Evolutionary conservation across 2,329 filamentous ascomycete genomes (phyloP).

Genomic region (Colletotrichum tropicicola): DNA sequence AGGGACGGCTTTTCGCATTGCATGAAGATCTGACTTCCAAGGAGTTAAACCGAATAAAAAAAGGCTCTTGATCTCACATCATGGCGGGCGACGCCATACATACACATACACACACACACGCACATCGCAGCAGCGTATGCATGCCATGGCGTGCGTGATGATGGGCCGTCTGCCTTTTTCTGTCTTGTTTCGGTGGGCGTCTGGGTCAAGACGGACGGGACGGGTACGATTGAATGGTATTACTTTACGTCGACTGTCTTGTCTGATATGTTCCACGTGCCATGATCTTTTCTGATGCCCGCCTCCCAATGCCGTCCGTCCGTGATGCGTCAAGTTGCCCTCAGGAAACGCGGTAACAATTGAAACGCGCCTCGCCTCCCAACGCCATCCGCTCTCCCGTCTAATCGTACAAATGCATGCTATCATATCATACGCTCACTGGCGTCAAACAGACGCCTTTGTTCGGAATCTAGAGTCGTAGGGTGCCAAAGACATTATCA

Average conservation of each 20-base stretch:
- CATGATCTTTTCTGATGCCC: too few relatives aligned
- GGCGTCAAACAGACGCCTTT: neutral
- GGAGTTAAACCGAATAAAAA: constrained; percentile 32
- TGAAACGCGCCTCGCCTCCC: neutral
- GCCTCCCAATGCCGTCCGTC: neutral
- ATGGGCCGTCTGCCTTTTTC: neutral
- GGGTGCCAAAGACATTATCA: constrained; percentile 16
- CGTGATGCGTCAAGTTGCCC: neutral
- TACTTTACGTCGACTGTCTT: constrained; percentile 14
- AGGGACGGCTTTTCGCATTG: constrained; percentile 31
- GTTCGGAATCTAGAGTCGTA: neutral
- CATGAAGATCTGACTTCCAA: constrained; percentile 32
- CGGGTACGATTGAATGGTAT: constrained; percentile 17
- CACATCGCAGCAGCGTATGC: neutral
- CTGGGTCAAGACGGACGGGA: constrained; percentile 6
- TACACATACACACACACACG: neutral
- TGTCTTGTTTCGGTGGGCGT: constrained; percentile 13
- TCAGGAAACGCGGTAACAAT: neutral
- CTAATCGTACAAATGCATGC: constrained; percentile 2
- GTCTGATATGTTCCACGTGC: too few relatives aligned
- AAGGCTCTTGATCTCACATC: constrained; percentile 31
- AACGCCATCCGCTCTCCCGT: neutral
- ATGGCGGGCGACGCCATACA: neutral
- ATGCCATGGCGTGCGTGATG: neutral
- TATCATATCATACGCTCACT: neutral